Percentiles rank a stretch among this genome's conserved stretches.
These are phyloP conservation scores for Colletotrichum gloeosporioides DNA, from an alignment of 2,329 filamentous ascomycete genomes.

Conservation along the genomic window DNA sequence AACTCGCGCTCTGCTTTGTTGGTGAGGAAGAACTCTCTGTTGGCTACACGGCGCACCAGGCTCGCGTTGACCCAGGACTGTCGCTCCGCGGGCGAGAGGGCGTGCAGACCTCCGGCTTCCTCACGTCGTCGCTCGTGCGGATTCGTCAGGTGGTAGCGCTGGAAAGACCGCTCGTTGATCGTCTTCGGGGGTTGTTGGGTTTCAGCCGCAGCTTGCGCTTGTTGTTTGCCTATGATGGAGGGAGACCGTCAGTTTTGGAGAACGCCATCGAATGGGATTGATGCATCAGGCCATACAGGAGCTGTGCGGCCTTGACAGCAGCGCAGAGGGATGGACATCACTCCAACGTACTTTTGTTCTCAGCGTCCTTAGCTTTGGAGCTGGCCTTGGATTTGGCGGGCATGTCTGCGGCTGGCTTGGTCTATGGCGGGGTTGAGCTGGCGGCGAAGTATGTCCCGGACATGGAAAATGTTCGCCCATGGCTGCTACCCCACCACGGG, in stretches of 20 bases:
- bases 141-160: constrained; percentile 55
- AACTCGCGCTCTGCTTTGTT: constrained; percentile 61
- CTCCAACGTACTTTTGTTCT: constrained; percentile 17
- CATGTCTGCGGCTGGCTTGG: constrained; percentile 30
- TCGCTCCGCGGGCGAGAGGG: constrained; percentile 52
- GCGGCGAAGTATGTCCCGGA: constrained; percentile 3
- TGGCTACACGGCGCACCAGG: constrained; percentile 47
- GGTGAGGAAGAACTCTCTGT: constrained; percentile 37
- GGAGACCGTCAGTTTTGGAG: background rate
- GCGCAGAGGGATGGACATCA: constrained; percentile 19
- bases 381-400: constrained; percentile 41
- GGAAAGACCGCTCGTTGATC: constrained; percentile 51
- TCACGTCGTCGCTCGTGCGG: constrained; percentile 52
- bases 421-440: constrained; percentile 22
- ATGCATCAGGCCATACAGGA: background rate
- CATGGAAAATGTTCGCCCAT: constrained; percentile 11
- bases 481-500: constrained; percentile 12
- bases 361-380: constrained; percentile 34
- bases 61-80: constrained; percentile 53
- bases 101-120: constrained; percentile 47
- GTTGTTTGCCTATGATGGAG: constrained; percentile 27
- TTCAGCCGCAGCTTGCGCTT: constrained; percentile 17
- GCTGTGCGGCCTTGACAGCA: background rate
- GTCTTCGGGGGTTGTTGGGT: constrained; percentile 44
- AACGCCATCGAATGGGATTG: constrained; percentile 3